Percentiles rank a stretch among this genome's conserved stretches.
Conservation (phyloP, 345 rosid species). For the Pistacia atlantica region DNA sequence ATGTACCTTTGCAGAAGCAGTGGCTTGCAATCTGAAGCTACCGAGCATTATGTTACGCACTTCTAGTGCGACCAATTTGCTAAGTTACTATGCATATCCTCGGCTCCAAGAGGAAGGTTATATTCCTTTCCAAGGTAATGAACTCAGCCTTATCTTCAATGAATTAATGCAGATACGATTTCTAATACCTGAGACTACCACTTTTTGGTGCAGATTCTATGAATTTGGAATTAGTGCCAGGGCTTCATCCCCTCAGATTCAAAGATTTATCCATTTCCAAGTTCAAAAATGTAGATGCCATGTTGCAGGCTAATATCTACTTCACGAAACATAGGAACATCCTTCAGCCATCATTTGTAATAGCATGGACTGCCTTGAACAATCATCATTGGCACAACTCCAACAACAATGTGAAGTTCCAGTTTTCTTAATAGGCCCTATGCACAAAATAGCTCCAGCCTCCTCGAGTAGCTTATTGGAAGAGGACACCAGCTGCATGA, state of each 20-base stretch:
- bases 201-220: not conserved
- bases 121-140: not conserved
- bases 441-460: constrained; percentile 21
- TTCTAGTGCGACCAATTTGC: not conserved
- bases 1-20: constrained; percentile 24
- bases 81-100: not conserved
- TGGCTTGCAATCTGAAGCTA: constrained; percentile 10
- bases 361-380: constrained; percentile 18
- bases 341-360: constrained; percentile 8
- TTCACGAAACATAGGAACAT: not conserved
- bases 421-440: constrained; percentile 34
- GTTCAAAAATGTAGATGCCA: too few relatives aligned
- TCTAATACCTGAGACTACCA: too few relatives aligned
- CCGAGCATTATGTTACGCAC: constrained; percentile 23
- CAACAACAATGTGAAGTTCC: constrained; percentile 15
- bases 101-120: not conserved
- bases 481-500: constrained; percentile 27
- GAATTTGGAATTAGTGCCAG: not conserved
- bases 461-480: constrained; percentile 21
- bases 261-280: not conserved
- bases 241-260: not conserved
- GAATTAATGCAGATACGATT: too few relatives aligned
- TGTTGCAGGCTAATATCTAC: not conserved
- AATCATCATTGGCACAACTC: not conserved
- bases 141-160: not conserved